Conservation (phyloP, 2,329 filamentous ascomycete genomes). For the Alternaria hordeiaustralica region DNA sequence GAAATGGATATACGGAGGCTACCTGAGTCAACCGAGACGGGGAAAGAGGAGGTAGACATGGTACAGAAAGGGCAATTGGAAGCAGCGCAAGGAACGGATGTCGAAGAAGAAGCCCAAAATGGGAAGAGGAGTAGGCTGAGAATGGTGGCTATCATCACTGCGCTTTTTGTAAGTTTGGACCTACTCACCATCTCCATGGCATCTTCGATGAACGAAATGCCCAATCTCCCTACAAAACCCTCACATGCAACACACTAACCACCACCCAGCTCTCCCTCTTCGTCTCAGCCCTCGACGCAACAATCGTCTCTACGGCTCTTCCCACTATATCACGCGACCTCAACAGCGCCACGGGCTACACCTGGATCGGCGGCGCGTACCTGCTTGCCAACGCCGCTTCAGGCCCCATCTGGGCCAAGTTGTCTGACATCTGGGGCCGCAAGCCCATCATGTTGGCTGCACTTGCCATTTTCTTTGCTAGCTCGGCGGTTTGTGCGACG, state of each 20-base stretch:
- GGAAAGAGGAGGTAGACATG: not conserved
- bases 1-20: not conserved
- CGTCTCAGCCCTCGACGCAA: slow-evolving; percentile 56
- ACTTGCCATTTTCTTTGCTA: slow-evolving; percentile 65
- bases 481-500: slow-evolving; percentile 64
- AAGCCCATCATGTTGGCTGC: slow-evolving; percentile 61
- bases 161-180: slow-evolving; percentile 39
- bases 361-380: slow-evolving; percentile 79
- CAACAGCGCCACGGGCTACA: slow-evolving; percentile 71
- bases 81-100: not conserved
- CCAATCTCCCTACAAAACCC: not conserved
- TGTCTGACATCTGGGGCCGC: slow-evolving; percentile 65
- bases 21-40: not conserved
- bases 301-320: slow-evolving; percentile 69
- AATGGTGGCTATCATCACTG: slow-evolving; percentile 37
- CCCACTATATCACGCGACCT: slow-evolving; percentile 71
- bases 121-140: slow-evolving; percentile 33
- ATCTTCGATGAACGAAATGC: not conserved
- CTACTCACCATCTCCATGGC: not conserved
- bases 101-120: slow-evolving; percentile 8
- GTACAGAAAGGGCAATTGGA: not conserved
- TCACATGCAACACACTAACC: not conserved
- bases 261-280: slow-evolving; percentile 47
- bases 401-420: slow-evolving; percentile 73
- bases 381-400: slow-evolving; percentile 72